phyloP scores from a whole-genome alignment of 2,329 filamentous ascomycete genomes.

The Diaporthe sp. region DNA sequence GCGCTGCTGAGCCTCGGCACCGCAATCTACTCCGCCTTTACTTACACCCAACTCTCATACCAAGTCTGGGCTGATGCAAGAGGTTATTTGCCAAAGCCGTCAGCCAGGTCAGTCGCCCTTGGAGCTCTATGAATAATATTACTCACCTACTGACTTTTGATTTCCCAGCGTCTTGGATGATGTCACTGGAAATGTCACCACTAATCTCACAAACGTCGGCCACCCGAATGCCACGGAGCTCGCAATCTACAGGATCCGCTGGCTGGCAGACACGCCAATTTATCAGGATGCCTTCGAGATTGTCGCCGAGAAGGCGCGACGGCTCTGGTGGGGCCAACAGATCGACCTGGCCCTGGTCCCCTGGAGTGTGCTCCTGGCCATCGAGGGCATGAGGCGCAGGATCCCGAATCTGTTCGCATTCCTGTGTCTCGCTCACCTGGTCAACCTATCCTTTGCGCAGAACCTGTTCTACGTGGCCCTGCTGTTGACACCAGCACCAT shows the following conservation, averaged over 20 bases:
- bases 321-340: conserved; percentile 73
- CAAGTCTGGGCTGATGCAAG: conserved; percentile 51
- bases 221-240: conserved; percentile 38
- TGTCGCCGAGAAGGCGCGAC: conserved; percentile 62
- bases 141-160: conserved; percentile 7
- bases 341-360: conserved; percentile 64
- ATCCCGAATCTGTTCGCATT: conserved; percentile 67
- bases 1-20: conserved; percentile 43
- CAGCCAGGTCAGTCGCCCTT: conserved; percentile 39
- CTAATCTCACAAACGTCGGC: background rate
- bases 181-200: conserved; percentile 5
- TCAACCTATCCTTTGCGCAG: conserved; percentile 70
- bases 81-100: conserved; percentile 42
- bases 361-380: conserved; percentile 66
- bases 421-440: conserved; percentile 66
- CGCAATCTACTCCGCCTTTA: conserved; percentile 44
- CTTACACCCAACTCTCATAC: conserved; percentile 49
- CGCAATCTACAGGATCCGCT: conserved; percentile 54
- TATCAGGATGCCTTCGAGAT: conserved; percentile 64
- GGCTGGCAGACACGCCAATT: conserved; percentile 64
- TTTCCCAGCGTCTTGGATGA: background rate
- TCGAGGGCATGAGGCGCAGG: conserved; percentile 67
- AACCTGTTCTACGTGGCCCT: conserved; percentile 72
- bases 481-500: conserved; percentile 63
- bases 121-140: background rate